phyloP scores from a whole-genome alignment of 164 flowering plant species.

The Kingdonia uniflora region DNA sequence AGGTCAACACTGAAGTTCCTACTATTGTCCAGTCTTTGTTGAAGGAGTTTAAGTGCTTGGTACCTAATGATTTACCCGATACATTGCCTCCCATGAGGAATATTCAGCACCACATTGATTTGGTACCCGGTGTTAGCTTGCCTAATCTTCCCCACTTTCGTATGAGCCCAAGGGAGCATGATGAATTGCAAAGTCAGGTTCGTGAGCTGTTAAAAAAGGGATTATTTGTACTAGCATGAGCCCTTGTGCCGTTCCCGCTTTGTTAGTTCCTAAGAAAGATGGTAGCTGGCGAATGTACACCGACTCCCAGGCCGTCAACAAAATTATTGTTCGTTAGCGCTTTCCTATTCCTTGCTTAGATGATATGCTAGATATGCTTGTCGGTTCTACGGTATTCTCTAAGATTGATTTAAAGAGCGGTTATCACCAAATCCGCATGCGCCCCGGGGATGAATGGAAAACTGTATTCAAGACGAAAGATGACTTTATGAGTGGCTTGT shows the following conservation, averaged over 20 bases:
- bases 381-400: neutral
- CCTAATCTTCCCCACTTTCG: constrained; percentile 3
- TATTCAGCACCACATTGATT: constrained; percentile 3
- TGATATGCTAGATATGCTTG: constrained; percentile 1
- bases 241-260: neutral
- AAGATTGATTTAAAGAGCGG: constrained; percentile 1
- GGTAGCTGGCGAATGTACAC: too few relatives aligned
- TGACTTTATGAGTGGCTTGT: constrained; percentile 1
- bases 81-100: neutral
- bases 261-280: too few relatives aligned
- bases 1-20: neutral
- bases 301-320: too few relatives aligned
- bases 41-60: neutral
- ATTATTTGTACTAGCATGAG: neutral
- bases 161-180: neutral
- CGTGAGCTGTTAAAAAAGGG: neutral
- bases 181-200: neutral
- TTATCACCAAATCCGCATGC: neutral
- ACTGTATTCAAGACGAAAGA: neutral
- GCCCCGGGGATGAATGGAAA: neutral
- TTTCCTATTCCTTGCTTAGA: constrained; percentile 2
- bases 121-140: neutral
- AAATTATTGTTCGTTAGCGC: too few relatives aligned
- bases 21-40: neutral
- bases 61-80: neutral